These are phyloP conservation scores for Phytophthora vignae DNA, from an alignment of 352 stramenopile species.

Conservation along the genomic window DNA sequence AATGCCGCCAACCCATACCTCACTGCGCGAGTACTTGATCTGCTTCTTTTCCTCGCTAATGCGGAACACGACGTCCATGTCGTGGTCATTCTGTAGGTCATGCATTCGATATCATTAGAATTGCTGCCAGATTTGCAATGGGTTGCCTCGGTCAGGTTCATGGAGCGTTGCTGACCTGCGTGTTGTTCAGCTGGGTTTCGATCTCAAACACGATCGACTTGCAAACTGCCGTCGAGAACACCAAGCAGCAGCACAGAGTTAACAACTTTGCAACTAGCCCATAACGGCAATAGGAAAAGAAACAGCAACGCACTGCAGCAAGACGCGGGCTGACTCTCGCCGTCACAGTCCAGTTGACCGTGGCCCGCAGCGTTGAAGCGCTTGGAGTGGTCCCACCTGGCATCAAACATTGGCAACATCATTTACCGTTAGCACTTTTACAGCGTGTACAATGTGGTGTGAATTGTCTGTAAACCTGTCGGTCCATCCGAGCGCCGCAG, in stretches of 20 bases:
- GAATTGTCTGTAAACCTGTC: slow-evolving; percentile 50
- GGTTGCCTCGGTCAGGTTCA: background rate
- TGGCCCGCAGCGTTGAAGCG: slow-evolving; percentile 73
- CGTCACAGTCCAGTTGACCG: slow-evolving; percentile 68
- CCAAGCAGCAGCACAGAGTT: background rate
- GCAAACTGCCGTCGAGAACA: slow-evolving; percentile 55
- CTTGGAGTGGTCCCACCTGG: slow-evolving; percentile 85
- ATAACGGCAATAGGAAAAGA: background rate
- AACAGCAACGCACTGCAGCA: slow-evolving; percentile 71
- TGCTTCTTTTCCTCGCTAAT: slow-evolving; percentile 91
- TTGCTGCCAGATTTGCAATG: background rate
- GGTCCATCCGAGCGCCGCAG: slow-evolving; percentile 56
- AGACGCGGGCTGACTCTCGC: slow-evolving; percentile 55
- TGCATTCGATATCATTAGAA: background rate
- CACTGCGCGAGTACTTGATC: slow-evolving; percentile 84
- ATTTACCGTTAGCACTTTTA: background rate
- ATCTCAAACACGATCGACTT: slow-evolving; percentile 86
- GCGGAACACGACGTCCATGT: slow-evolving; percentile 87
- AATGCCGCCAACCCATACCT: slow-evolving; percentile 42
- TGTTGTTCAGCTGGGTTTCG: slow-evolving; percentile 83
- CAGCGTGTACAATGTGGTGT: too few relatives aligned
- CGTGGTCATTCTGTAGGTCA: slow-evolving; percentile 67
- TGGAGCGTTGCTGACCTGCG: slow-evolving; percentile 37
- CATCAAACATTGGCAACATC: slow-evolving; percentile 4
- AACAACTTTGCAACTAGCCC: background rate